Base-by-base conservation (phyloP, 768 basidiomycete species). In the Leucosporidium scottii region DNA sequence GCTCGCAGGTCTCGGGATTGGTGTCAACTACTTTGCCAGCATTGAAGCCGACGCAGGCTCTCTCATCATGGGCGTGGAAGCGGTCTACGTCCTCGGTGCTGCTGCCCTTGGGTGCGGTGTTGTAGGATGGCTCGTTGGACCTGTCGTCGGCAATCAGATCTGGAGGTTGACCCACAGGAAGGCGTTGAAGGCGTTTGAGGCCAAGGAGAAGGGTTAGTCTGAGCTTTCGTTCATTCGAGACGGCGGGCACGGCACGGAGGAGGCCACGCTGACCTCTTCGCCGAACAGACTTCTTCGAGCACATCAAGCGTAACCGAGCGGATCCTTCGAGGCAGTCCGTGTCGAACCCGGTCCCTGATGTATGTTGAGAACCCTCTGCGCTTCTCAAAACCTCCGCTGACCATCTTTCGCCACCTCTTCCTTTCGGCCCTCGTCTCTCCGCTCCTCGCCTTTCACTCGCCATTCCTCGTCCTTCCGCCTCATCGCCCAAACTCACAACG, bases 311-410 rank as follows among this genome's bases (percentile, higher is more conserved):
- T 17, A 76, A 77, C 65, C 75, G 79, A 15, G 79, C 75, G 28
- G 77, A 78, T 67, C 78, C 79, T 12, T 73, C 73, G 1, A 76
- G 77, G 50, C 78, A 78, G 64, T 75, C 72, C 51, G 77, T 77
- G 47, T 75, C 77, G 20, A 63, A 63, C 51, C 62, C 62, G 1
- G 62, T 54, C 9, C 60, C 64, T 17, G 73, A 74, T 44, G 39
- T 44, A 44, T 17, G 39, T 44, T 44, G 8, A 8, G 2, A 12
- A 13, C 39, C 15, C 15, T 44, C 10, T n/a, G n/a, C n/a, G 39
- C 39, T 10, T 17, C 15, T 44, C 39, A 17, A 15, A 17, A 2
- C 39, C 39, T 13, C 15, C 39, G 39, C 39, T 44, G 15, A 44
- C 15, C 10, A 10, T 8, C 15, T 44, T 13, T 44, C 39, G 39